Evolutionary conservation across 208 protist species (phyloP).

Genomic region (Trypanosoma platydactyli): DNA sequence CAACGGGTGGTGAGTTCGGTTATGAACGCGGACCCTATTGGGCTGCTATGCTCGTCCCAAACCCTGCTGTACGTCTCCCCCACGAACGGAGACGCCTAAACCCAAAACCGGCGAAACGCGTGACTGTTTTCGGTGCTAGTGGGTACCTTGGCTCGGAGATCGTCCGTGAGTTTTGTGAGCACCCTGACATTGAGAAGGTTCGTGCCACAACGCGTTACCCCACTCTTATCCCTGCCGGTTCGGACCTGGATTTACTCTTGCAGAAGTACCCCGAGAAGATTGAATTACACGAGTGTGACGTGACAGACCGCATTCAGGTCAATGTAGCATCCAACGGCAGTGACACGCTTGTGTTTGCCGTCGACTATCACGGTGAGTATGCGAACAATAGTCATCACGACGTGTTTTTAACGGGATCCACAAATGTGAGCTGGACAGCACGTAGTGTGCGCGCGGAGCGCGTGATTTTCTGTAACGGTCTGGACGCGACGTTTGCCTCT

Average conservation of each 20-base stretch:
- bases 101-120: constrained; percentile 84
- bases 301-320: constrained; percentile 90
- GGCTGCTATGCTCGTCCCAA: constrained; percentile 86
- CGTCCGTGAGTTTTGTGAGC: constrained; percentile 88
- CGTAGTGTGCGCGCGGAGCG: constrained; percentile 88
- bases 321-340: constrained; percentile 90
- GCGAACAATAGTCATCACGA: constrained; percentile 93
- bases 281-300: constrained; percentile 91
- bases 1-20: constrained; percentile 86
- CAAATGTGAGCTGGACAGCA: constrained; percentile 90
- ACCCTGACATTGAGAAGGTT: constrained; percentile 88
- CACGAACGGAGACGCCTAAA: constrained; percentile 87
- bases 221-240: constrained; percentile 85
- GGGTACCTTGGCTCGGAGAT: constrained; percentile 89
- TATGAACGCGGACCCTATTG: constrained; percentile 90
- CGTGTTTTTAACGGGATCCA: constrained; percentile 86
- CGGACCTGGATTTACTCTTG: constrained; percentile 85
- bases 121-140: constrained; percentile 88
- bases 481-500: constrained; percentile 91
- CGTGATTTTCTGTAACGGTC: constrained; percentile 89
- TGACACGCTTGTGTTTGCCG: constrained; percentile 91
- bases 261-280: constrained; percentile 87
- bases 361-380: constrained; percentile 90
- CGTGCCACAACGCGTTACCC: constrained; percentile 89
- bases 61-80: constrained; percentile 85